These are phyloP conservation scores for Vitis labrusca DNA, from an alignment of 164 flowering plant species.

Conservation along the genomic window DNA sequence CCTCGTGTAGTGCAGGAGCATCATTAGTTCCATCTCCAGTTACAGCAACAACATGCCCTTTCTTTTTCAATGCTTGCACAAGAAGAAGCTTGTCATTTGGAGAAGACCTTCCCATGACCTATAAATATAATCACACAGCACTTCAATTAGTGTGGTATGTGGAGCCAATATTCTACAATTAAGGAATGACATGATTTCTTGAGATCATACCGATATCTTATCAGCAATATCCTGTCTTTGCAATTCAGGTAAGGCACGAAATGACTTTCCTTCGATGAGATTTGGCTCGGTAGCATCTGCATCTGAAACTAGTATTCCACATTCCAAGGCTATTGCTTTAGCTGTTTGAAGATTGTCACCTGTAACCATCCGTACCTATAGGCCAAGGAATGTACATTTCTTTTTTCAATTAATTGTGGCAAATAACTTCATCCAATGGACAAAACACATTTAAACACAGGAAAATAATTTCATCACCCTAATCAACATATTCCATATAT, in stretches of 20 bases:
- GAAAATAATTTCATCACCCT: too few species aligned
- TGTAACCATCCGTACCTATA: constrained; percentile 93
- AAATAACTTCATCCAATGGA: too few species aligned
- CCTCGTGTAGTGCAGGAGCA: constrained; percentile 98
- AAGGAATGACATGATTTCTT: background rate
- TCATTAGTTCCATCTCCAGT: constrained; percentile 99
- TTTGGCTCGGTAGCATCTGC: constrained; percentile 61
- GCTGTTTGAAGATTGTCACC: constrained; percentile 95
- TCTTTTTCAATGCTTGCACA: constrained; percentile 79
- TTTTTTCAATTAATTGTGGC: too few species aligned
- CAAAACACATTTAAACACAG: too few species aligned
- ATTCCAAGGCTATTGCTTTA: constrained; percentile 91
- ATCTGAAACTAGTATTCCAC: constrained; percentile 72
- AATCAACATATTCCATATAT: too few species aligned
- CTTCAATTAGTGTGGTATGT: background rate
- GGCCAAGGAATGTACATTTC: background rate
- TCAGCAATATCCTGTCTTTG: constrained; percentile 59
- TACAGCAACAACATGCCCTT: constrained; percentile 90
- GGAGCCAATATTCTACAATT: background rate
- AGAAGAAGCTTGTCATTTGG: constrained; percentile 95
- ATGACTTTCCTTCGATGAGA: constrained; percentile 76
- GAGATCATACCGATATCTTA: constrained; percentile 62
- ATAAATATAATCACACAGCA: constrained; percentile 11
- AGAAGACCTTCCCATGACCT: constrained; percentile 99
- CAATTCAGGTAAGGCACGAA: constrained; percentile 53